Evolutionary conservation across 176 grass and related monocot species (phyloP).

Genomic region (Pharus latifolius): DNA sequence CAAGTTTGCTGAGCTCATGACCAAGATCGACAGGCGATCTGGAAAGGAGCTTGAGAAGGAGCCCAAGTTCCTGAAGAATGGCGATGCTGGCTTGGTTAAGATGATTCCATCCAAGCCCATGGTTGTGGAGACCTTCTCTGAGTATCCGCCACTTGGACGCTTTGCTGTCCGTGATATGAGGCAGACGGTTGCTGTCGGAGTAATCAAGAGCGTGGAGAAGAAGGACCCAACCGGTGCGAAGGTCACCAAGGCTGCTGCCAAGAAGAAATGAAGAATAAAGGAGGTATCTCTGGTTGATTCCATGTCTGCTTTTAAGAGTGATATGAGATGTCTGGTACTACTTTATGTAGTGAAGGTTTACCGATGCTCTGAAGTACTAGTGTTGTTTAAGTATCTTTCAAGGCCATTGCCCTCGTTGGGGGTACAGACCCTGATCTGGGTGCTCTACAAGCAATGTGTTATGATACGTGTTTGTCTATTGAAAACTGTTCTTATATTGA

Average conservation of each 20-base stretch:
- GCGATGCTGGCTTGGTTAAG: conserved; percentile 57
- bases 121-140: conserved; percentile 58
- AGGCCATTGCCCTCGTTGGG: too few species aligned
- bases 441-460: too few species aligned
- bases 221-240: conserved; percentile 64
- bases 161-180: conserved; percentile 71
- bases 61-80: conserved; percentile 75
- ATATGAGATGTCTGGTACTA: too few species aligned
- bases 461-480: too few species aligned
- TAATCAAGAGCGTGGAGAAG: conserved; percentile 62
- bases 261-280: conserved; percentile 80
- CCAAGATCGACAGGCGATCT: conserved; percentile 63
- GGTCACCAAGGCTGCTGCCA: conserved; percentile 61
- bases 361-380: too few species aligned
- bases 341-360: too few species aligned
- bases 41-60: conserved; percentile 62
- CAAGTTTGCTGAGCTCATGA: conserved; percentile 64
- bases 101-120: conserved; percentile 74
- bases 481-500: too few species aligned
- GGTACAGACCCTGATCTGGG: too few species aligned
- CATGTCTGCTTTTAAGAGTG: too few species aligned
- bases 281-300: too few species aligned
- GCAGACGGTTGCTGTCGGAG: conserved; percentile 64
- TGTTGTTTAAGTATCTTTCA: too few species aligned
- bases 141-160: conserved; percentile 53